Evolutionary conservation across 371 early-diverging fungal species (phyloP), one percentile per base, ranked within the genome.

Genomic region (Rhizomucor miehei): DNA sequence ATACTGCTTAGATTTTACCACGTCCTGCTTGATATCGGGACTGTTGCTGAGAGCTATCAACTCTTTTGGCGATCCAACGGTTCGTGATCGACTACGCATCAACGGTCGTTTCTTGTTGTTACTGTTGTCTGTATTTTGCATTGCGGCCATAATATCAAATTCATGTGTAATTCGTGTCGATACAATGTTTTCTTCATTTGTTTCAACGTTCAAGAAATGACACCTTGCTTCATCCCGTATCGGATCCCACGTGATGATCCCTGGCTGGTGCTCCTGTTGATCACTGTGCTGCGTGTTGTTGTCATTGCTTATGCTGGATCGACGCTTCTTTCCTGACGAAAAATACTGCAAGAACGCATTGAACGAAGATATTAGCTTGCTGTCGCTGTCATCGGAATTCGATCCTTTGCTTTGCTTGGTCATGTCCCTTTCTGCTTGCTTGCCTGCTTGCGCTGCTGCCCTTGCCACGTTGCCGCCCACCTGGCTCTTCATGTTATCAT

Each of bases 241-340:
- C 1, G 72, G 66, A 51, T 71, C 72, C 68, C 68, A 71, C 2
- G 54, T 55, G 21, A 67, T 63, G 9, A 66, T 65, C 14, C 65
- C 60, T 40, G 52, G 56, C 11, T 49, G 44, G 12, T 29, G 40
- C 39, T 40, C 29, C 16, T 21, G 36, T n/a, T 44, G 41, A n/a
- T 41, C 8, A 14, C 24, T 9, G n/a, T 24, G 11, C 34, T 8
- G 9, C 4, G 29, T 48, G 29, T 16, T 48, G 19, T 10, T 20
- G 16, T 48, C 17, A 20, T 48, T 17, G 9, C 19, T 35, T 17
- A 36, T 48, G 8, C n/a, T n/a, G 41, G 41, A 46, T 24, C 39
- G 20, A 21, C 35, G 14, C 41, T 41, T 3, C 11, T 37, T 38
- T 3, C 19, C 23, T 48, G 55, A 39, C 12, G 46, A 36, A 1